Base-by-base conservation (phyloP, 169 alveolate genomes). In the Plasmodium falciparum region DNA sequence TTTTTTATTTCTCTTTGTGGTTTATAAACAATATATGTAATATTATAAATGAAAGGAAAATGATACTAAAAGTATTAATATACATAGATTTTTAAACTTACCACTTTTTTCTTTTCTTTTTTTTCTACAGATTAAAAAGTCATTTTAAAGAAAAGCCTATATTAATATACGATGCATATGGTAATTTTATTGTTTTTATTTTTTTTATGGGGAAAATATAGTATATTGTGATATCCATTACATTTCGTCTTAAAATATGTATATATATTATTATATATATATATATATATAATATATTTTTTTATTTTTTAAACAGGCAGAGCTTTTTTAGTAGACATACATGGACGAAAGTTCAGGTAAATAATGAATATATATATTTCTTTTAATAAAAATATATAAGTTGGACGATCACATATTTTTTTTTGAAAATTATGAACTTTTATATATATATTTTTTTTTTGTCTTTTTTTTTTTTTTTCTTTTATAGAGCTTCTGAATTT, bases 111-210 rank as follows among this genome's bases (percentile, higher is more conserved):
- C 43, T 13, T 29, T 2, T 45, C 58, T 29, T 54, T 54, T 65
- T 65, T 63, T 47, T 33, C 8, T 65, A 58, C 54, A 78, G 89
- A 11, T 59, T 83, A 59, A 83, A 83, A 73, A 83, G 86, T 24
- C 85, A 83, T 69, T 83, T 83, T 83, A 83, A 59, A 58, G 91
- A 83, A 43, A 83, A 83, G 29, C 91, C 91, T 4, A 83, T 83
- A 24, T 56, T 83, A 49, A 70, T 83, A 70, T 83, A 83, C 39
- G 91, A 83, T 17, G n/a, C 91, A 8, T 83, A 83, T 83, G 89
- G 89, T 78, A 78, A 58, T 59, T 39, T 39, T 39, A 39, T 5
- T 39, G 8, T 39, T 39, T 39, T 39, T 7, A 39, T 39, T 39
- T 7, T 7, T 7, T 39, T 5, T 39, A 5, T 39, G 9, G 11